Percentiles rank a stretch among this genome's conserved stretches.
phyloP scores from a whole-genome alignment of 768 basidiomycete genomes.

The Xanthoconium stramineum region DNA sequence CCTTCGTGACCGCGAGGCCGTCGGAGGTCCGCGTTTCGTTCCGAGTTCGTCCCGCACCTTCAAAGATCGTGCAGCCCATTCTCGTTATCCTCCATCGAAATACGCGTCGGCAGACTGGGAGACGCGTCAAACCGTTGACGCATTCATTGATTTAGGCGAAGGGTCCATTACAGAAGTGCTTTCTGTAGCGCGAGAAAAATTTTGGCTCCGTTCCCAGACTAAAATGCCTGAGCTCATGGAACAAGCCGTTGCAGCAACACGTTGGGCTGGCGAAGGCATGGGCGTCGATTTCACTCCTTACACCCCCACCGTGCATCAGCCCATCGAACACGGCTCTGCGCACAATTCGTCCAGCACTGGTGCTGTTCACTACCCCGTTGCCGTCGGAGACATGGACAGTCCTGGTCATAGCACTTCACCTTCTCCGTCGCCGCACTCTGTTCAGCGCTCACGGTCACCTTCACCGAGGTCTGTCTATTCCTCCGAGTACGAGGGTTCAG shows the following conservation, averaged over 20 bases:
- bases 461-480: constrained; percentile 30
- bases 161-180: constrained; percentile 64
- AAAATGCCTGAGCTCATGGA: constrained; percentile 63
- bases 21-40: constrained; percentile 45
- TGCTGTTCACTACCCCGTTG: constrained; percentile 1
- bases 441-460: constrained; percentile 30
- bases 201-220: constrained; percentile 65
- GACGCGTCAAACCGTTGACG: constrained; percentile 61
- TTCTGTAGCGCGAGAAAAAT: constrained; percentile 60
- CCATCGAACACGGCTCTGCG: constrained; percentile 7
- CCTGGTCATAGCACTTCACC: constrained; percentile 26
- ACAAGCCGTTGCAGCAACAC: constrained; percentile 62
- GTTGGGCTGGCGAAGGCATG: constrained; percentile 39
- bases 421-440: constrained; percentile 24
- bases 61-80: constrained; percentile 14
- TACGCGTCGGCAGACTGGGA: constrained; percentile 55
- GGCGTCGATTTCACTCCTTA: constrained; percentile 28
- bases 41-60: constrained; percentile 13
- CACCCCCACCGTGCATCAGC: constrained; percentile 10
- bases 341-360: constrained; percentile 8
- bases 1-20: constrained; percentile 51
- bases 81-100: constrained; percentile 27
- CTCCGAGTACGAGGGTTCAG: constrained; percentile 34
- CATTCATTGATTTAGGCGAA: constrained; percentile 73
- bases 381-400: constrained; percentile 10